These are phyloP conservation scores for Colletotrichum sp. DNA, from an alignment of 2,329 filamentous ascomycete genomes.

Conservation along the genomic window DNA sequence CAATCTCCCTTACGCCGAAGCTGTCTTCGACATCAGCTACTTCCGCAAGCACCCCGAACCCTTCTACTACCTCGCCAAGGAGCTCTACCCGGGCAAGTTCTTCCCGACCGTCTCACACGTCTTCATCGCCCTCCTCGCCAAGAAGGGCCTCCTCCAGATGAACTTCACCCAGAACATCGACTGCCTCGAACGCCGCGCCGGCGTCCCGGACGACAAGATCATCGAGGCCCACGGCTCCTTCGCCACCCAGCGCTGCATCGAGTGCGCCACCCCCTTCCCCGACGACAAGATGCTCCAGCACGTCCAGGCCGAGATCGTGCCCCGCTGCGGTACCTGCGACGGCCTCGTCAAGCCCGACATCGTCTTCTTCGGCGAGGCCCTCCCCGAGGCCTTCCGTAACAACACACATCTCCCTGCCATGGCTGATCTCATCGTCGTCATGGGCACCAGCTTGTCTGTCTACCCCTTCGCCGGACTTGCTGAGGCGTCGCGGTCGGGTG, in stretches of 20 bases:
- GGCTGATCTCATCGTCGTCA: conserved; percentile 81
- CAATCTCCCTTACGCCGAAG: conserved; percentile 87
- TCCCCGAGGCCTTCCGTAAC: conserved; percentile 46
- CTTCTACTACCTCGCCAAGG: conserved; percentile 91
- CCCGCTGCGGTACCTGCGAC: conserved; percentile 72
- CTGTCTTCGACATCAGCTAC: conserved; percentile 91
- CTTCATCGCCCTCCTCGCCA: conserved; percentile 82
- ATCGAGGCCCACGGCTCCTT: conserved; percentile 97
- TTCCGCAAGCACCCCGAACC: conserved; percentile 85
- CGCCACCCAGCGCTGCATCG: conserved; percentile 87
- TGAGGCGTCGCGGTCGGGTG: conserved; percentile 60
- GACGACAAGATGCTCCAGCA: conserved; percentile 75
- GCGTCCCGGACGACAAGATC: conserved; percentile 80
- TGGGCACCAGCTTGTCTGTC: conserved; percentile 88
- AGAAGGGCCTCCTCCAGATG: conserved; percentile 80
- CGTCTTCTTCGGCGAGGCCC: conserved; percentile 85
- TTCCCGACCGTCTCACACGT: conserved; percentile 88
- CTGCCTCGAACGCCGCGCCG: conserved; percentile 87
- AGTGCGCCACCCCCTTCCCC: conserved; percentile 77
- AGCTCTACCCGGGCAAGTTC: conserved; percentile 90
- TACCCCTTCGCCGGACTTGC: conserved; percentile 90
- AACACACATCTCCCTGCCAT: conserved; percentile 52
- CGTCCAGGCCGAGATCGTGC: conserved; percentile 71
- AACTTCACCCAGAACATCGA: conserved; percentile 99
- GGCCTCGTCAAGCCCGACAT: conserved; percentile 94